Base-by-base conservation (phyloP, 345 rosid species). In the Eutrema japonicum region DNA sequence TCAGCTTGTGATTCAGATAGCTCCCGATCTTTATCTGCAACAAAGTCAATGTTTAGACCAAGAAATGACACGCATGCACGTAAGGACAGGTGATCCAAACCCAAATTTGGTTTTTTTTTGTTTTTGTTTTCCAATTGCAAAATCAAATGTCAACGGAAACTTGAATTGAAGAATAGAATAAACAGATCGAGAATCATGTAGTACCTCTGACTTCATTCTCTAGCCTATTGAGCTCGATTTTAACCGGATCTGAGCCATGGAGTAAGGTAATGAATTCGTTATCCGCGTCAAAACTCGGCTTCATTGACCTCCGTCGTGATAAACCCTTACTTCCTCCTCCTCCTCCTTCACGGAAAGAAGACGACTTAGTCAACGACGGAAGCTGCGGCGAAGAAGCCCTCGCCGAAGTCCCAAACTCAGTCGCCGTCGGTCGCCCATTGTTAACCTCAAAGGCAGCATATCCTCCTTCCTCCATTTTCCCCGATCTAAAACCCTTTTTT, bases 161-260 rank as follows among this genome's bases (percentile, higher is more conserved):
- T 14, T 11, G 13, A 83, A 80, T 59, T 73, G 7, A 77, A 54
- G 33, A 69, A 48, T 63, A 80, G 9, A 84, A 71, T 18, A 62
- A 77, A 66, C 79, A 86, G 97, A 94, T 94, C 91, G 84, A 89
- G 71, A 74, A 77, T 75, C 82, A 78, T 82, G 80, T 4, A 77
- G 59, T 66, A 95, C 99, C 99, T 90, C 90, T 87, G 78, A 95
- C 96, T 80, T 95, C 99, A 63, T 92, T 95, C 86, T 95, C 98
- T 49, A 92, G 86, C 81, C 99, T 92, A 79, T 88, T 95, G 71
- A 95, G 96, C 89, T 95, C 99, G 49, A 95, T 55, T 84, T 90
- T 95, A 49, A 95, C 96, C 85, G 97, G 99, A 95, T 95, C 98
- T 87, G 99, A 95, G 70, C 99, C 98, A 79, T 90, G 99, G 72